Conservation (phyloP, 2,329 filamentous ascomycete species). For the Aspergillus sp. region DNA sequence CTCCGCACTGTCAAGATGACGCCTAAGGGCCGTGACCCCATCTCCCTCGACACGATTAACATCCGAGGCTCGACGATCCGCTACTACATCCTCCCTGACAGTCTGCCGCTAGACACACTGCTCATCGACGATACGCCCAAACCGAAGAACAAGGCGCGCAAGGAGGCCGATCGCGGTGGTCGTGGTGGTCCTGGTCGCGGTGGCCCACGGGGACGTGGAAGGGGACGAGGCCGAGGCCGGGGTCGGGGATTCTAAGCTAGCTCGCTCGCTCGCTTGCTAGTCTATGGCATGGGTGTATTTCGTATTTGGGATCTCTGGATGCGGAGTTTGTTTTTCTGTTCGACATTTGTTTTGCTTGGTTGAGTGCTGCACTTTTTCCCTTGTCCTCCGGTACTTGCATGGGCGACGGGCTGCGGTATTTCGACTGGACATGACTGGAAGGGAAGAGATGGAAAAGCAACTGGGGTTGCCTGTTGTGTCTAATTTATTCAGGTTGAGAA, state of each 20-base stretch:
- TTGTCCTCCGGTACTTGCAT: background rate
- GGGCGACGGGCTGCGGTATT: background rate
- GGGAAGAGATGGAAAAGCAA: background rate
- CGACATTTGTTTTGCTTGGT: background rate
- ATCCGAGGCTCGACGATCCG: conserved; percentile 93
- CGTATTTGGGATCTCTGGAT: conserved; percentile 16
- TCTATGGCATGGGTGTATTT: conserved; percentile 1
- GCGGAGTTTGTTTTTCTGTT: conserved; percentile 5
- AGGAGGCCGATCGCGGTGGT: conserved; percentile 66
- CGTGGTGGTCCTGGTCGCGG: conserved; percentile 45
- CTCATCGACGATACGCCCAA: conserved; percentile 96
- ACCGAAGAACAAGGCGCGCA: conserved; percentile 99
- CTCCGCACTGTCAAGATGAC: conserved; percentile 98
- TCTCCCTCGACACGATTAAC: conserved; percentile 92
- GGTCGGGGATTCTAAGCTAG: conserved; percentile 21
- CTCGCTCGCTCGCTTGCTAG: background rate
- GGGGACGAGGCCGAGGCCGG: conserved; percentile 47
- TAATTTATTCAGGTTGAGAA: background rate
- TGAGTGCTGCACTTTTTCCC: background rate
- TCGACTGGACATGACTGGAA: background rate
- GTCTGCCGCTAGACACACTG: conserved; percentile 88
- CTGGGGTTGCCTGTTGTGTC: background rate
- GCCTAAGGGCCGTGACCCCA: conserved; percentile 78
- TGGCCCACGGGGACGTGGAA: conserved; percentile 52
- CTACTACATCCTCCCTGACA: conserved; percentile 96